Evolutionary conservation across 306 rosid species (phyloP).

Genomic region (Parietaria judaica): DNA sequence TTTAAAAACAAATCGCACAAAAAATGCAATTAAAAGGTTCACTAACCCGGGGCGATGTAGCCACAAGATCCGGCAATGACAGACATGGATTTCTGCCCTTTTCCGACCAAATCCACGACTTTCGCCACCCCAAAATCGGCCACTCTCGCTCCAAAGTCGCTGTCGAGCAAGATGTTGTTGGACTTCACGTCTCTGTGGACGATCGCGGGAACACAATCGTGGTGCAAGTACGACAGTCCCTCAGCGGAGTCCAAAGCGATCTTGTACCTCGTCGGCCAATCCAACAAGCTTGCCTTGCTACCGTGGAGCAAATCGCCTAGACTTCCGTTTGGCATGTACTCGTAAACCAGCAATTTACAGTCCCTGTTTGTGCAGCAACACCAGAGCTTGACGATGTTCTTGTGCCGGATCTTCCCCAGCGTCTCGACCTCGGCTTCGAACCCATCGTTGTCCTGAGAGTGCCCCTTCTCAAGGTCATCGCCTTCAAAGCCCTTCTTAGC

Average conservation of each 20-base stretch:
- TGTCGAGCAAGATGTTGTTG: constrained; percentile 80
- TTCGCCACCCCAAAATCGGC: constrained; percentile 92
- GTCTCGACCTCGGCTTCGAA: constrained; percentile 90
- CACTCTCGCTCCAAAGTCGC: constrained; percentile 68
- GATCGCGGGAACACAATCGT: constrained; percentile 87
- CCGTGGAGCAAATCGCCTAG: constrained; percentile 84
- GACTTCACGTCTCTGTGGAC: constrained; percentile 94
- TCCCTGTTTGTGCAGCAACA: constrained; percentile 81
- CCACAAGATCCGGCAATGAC: constrained; percentile 91
- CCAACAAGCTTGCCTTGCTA: constrained; percentile 67
- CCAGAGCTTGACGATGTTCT: constrained; percentile 92
- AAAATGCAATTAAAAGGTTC: background rate
- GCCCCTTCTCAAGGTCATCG: constrained; percentile 50
- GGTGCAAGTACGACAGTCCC: constrained; percentile 94
- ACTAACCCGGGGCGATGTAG: constrained; percentile 92
- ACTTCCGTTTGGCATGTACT: constrained; percentile 93
- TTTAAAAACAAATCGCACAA: no score
- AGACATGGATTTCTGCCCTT: constrained; percentile 76
- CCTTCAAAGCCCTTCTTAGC: constrained; percentile 24
- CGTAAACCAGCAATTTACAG: constrained; percentile 85
- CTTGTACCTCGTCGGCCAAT: constrained; percentile 85
- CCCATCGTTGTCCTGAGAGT: constrained; percentile 35
- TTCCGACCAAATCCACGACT: constrained; percentile 49
- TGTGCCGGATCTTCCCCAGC: constrained; percentile 86
- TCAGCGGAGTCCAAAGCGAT: constrained; percentile 86